Evolutionary conservation across 345 rosid genomes (phyloP), one percentile per base, ranked within the genome.

Genomic region (Corchorus capsularis): DNA sequence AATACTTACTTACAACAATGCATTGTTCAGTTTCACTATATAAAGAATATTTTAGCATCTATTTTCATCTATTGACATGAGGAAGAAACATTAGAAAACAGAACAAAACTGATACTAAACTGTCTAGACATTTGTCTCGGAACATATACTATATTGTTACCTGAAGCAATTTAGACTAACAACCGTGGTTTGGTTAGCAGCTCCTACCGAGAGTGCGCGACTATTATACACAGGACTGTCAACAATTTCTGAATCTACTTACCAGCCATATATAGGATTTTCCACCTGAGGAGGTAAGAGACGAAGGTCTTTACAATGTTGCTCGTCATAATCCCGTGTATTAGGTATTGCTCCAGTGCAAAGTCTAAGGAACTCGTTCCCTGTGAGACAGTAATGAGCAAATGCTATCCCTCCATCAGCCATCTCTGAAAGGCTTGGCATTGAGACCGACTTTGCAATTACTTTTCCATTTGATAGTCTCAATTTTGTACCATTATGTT

Each of bases 321-420:
- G 93, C 82, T 84, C 83, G 79, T 86, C 91, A 41, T 93, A 93
- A 83, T 92, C 91, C 69, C 92, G 85, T 0, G 99, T 85, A 65
- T 89, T 89, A 5, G 97, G 99, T 69, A 91, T 87, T 20, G 98
- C 99, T 62, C 98, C 99, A 0, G 91, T 91, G 75, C 94, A 93
- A 17, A 77, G 83, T 80, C 96, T 84, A 75, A 96, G 90, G 72
- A 96, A 87, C 84, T 93, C 97, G 59, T 91, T 96, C 76, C 99
- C 96, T 0, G 97, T 96, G 66, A 96, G 61, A 80, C 93, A 91
- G 72, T 87, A 91, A 80, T 96, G 98, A 46, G 95, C 89, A 74
- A 93, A 92, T 22, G 99, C 97, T 76, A 96, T 71, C 35, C 97
- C 96, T 63, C 98, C 94, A 81, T 96, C 99, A 32, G 86, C 86